Evolutionary conservation across 495 filamentous ascomycete species (phyloP), one percentile per base, ranked within the genome.

Genomic region (Apodospora peruviana): DNA sequence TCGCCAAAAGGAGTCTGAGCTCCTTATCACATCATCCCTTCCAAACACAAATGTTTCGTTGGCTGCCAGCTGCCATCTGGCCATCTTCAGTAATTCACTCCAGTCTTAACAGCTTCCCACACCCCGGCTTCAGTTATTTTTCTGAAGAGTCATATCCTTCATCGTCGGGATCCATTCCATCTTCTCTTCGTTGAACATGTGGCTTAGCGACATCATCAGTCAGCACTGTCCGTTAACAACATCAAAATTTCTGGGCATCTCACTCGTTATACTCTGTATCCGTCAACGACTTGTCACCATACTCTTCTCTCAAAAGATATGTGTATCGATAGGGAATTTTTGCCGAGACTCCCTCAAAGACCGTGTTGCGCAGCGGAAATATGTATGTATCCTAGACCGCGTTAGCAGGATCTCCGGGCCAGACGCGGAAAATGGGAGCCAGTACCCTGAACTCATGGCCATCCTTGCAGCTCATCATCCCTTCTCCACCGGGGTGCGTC

Each of bases 251-350:
- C 77, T 18, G 7, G 38, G 21, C 3, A 5, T 14, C 45, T 63
- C 63, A 84, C 81, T 74, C 71, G 46, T 81, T 58, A 49, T 71
- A 81, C 7, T 73, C 63, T 0, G 70, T 81, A 4, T 57, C 39
- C 1, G 67, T 68, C 55, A 86, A 57, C 1, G 83, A 75, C 53
- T 67, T 67, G 37, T 69, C 53, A 0, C 70, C 55, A 55, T 86
- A 87, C 61, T 87, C 83, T 22, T 79, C 71, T 10, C 61, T 64
- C 36, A 87, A 60, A n/a, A 85, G 68, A 38, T 74, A 67, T 50
- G 77, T 71, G 51, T 83, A 87, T 11, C 72, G 64, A 52, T 79
- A 83, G 11, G 84, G 83, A 11, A 87, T 77, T 58, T 77, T 78
- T 40, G 77, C 79, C 11, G 67, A 56, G 0, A 79, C 74, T 5